Evolutionary conservation across 1,139 yeast genomes (phyloP), one percentile per base, ranked within the genome.

Genomic region (Komagataea norvegica): DNA sequence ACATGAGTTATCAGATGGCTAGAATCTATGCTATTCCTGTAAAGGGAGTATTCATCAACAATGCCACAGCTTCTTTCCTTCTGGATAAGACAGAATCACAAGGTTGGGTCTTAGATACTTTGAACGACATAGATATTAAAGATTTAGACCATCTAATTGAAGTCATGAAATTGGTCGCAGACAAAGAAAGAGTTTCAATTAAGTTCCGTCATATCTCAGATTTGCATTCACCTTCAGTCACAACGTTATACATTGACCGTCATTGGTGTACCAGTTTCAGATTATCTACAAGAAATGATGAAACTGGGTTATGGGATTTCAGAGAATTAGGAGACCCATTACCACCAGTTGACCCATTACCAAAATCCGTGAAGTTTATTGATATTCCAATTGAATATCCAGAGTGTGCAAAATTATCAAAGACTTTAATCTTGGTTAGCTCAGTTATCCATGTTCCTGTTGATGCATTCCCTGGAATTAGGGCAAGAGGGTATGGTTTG

Each of bases 261-360:
- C 95, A 86, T 61, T 88, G 95, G 95, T 70, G 74, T 42, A 72
- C 80, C 8, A 69, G 80, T 20, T 82, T 88, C 59, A 72, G 82
- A 51, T 52, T 81, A 41, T 93, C 91, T 6, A 70, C 73, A 4
- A 71, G 96, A 60, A 86, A 89, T 56, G 95, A 88, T 56, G 59
- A 52, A 9, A 79, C 94, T 1, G 96, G 97, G 3, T 60, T 87
- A 23, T 89, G 96, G 96, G 95, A 88, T 56, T 85, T 79, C 56
- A 69, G 70, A 10, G 74, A 77, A 28, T 59, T 88, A 24, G 89
- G 82, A 44, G 79, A 77, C 13, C 79, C 89, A 3, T 55, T 79
- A 22, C 77, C 81, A 3, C 62, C 76, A 2, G 56, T 58, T 18
- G 70, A 79, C 14, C 52, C 71, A 11, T 55, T 59, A 21, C 79